Base-by-base conservation (phyloP, 129 eudicot species). In the Deinandra increscens region DNA sequence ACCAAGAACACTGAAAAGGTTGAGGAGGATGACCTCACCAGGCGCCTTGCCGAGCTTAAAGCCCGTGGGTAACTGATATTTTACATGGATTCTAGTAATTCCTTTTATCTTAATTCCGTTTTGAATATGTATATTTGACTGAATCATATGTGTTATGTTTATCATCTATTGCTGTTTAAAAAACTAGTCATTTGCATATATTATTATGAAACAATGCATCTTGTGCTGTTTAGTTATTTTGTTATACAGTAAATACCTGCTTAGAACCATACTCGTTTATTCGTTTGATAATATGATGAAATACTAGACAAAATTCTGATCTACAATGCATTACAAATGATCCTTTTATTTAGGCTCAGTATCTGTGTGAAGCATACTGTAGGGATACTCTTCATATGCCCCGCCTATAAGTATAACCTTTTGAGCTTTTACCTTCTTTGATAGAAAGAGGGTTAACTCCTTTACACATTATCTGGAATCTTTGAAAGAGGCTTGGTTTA, bases 21-120 rank as follows among this genome's bases (percentile, higher is more conserved):
- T 4, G 96, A 88, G 5, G 98, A 92, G 75, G 96, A 92, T 71
- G 91, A 92, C 58, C 85, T 92, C 5, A 33, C 88, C 10, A 82
- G 91, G 81, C 85, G 96, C 31, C 95, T 92, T 17, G 96, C 96
- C 0, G 98, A 92, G 69, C 96, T 92, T 43, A 92, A 88, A 81
- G 87, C 96, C 7, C 88, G 89, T 20, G 96, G 98, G 29, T 87
- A 66, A 82, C 4, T 17, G 67, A 20, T 23, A 60, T 3, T 43
- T 64, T 44, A 26, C 55, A 41, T 53, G 67, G 39, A 15, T 19
- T 55, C 2, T 39, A 12, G 58, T n/a, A 37, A 48, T 33, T 61
- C 7, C 5, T 23, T 33, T 43, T 49, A 39, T 64, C 73, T 75
- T 60, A 58, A 5, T 44, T 65, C 72, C 74, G 9, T 39, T 54